phyloP scores from a whole-genome alignment of 352 stramenopile genomes.

The Globisporangium paroecandrum region DNA sequence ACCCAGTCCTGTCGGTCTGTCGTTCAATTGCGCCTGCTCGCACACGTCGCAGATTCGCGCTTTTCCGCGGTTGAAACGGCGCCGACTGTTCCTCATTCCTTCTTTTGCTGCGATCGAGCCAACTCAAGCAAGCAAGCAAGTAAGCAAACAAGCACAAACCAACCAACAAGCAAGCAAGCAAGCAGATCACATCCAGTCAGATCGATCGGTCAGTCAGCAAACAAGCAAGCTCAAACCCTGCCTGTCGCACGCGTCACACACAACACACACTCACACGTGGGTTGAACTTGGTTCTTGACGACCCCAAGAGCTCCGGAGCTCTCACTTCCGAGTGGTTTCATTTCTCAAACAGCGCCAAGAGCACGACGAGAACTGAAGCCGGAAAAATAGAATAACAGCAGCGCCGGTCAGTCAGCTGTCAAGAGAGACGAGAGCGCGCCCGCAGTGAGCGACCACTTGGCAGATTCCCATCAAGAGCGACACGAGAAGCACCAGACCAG shows the following conservation, averaged over 20 bases:
- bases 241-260: neutral
- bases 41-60: neutral
- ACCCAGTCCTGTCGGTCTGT: neutral
- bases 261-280: neutral
- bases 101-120: slow-evolving; percentile 6
- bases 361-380: neutral
- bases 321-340: neutral
- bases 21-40: neutral
- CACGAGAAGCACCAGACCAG: neutral
- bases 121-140: neutral
- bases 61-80: slow-evolving; percentile 4
- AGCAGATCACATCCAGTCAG: neutral
- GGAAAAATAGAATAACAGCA: neutral
- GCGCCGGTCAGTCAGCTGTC: neutral
- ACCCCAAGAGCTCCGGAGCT: neutral
- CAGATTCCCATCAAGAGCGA: neutral
- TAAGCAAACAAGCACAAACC: neutral
- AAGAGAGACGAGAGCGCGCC: neutral
- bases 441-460: neutral
- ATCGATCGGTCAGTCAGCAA: neutral
- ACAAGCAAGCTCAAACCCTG: neutral
- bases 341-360: neutral
- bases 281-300: neutral
- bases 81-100: slow-evolving; percentile 4
- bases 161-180: neutral